These are phyloP conservation scores for Stemphylium vesicarium DNA, from an alignment of 2,329 filamentous ascomycete species.

Conservation along the genomic window DNA sequence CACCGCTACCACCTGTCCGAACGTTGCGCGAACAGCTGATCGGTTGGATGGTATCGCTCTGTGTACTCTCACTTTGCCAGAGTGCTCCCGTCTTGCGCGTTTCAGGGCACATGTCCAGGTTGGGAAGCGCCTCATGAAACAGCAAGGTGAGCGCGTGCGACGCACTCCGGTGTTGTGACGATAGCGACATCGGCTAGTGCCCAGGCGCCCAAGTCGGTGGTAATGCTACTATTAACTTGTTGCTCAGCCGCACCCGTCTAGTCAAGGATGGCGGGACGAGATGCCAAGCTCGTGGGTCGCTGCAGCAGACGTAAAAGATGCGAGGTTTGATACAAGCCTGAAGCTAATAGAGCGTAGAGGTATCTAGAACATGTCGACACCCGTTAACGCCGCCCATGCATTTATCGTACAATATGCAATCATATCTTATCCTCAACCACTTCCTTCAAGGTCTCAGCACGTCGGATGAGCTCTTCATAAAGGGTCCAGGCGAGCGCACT, in stretches of 20 bases:
- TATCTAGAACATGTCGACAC: constrained; percentile 1
- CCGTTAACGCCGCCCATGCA: constrained; percentile 11
- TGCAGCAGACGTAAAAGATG: background rate
- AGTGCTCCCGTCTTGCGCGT: constrained; percentile 6
- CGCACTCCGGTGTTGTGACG: constrained; percentile 14
- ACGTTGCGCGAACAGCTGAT: background rate
- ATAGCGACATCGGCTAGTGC: constrained; percentile 20
- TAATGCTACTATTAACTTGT: too few relatives aligned
- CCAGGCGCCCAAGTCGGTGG: too few relatives aligned
- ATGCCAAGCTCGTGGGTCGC: background rate
- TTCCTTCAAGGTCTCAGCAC: constrained; percentile 62
- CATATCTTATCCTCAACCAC: constrained; percentile 35
- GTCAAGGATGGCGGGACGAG: too few relatives aligned
- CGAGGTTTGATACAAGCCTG: background rate
- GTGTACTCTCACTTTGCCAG: background rate
- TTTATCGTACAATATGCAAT: constrained; percentile 15
- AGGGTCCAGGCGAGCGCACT: constrained; percentile 97
- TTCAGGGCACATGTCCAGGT: constrained; percentile 5
- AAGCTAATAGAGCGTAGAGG: constrained; percentile 12
- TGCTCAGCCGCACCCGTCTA: too few relatives aligned
- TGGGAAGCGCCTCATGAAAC: constrained; percentile 30
- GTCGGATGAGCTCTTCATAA: constrained; percentile 89
- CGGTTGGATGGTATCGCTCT: constrained; percentile 9
- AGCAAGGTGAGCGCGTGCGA: constrained; percentile 10
- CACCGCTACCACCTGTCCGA: background rate